Conservation (phyloP, 1,139 yeast species). For the Sugiyamaella neomexicana region DNA sequence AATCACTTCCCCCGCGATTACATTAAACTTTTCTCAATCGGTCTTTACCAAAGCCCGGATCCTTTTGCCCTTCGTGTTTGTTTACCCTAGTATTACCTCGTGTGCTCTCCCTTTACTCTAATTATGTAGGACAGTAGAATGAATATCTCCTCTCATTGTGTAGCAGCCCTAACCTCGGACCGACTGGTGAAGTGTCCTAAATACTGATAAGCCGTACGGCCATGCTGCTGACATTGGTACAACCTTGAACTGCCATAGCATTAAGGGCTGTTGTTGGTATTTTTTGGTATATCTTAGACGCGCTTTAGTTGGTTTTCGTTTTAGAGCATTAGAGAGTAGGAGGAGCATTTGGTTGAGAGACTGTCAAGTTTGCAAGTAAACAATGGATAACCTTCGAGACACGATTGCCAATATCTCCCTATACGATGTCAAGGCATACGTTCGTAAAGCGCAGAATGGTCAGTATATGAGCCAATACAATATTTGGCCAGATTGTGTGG, state of each 20-base stretch:
- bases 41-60: no score
- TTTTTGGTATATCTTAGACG: not conserved
- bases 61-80: no score
- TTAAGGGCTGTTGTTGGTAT: not conserved
- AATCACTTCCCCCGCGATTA: no score
- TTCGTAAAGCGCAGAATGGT: constrained; percentile 94
- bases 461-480: not conserved
- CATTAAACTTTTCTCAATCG: no score
- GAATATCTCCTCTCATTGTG: not conserved
- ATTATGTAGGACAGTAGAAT: no score
- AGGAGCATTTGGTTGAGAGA: no score
- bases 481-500: no score
- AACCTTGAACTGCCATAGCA: not conserved
- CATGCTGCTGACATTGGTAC: not conserved
- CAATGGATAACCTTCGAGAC: constrained; percentile 67
- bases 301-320: not conserved
- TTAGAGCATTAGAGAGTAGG: not conserved
- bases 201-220: not conserved
- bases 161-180: not conserved
- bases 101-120: no score
- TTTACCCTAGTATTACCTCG: no score
- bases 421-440: constrained; percentile 96
- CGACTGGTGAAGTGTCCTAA: constrained; percentile 6
- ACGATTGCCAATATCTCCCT: constrained; percentile 78
- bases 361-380: not conserved